Evolutionary conservation across 2,329 filamentous ascomycete species (phyloP), one percentile per base, ranked within the genome.

Genomic region (Sporothrix curviconia): DNA sequence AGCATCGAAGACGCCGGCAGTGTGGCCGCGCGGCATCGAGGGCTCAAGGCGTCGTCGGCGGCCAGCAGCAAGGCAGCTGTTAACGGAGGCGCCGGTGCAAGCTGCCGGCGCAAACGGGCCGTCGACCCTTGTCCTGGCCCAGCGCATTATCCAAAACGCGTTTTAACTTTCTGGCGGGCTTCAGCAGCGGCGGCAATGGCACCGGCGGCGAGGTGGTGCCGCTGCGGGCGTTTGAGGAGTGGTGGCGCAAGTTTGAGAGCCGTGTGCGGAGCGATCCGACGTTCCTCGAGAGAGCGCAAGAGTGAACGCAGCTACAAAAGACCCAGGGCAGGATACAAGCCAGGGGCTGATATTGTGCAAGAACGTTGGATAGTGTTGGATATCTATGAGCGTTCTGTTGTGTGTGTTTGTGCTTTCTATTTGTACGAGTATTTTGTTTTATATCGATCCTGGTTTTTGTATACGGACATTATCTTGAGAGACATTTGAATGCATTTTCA

Each of bases 241-340:
- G 95, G 94, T 99, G 95, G 94, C 81, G 79, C 60, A 97, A 96
- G 73, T 99, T 99, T 74, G 92, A 99, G 76, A 82, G 83, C 60
- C 86, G 85, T 68, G 81, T 99, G 39, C 86, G 92, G 65, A 80
- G 83, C 62, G 94, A 99, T 74, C 92, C 94, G 0, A 82, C 83
- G 7, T 99, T 99, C 69, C 75, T 99, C 64, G 92, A 97, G 72
- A 47, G 52, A 39, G 9, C 12, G 32, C 32, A 47, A 43, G 19
- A 34, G 4, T 22, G 32, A 19, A 43, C n/a, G n/a, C n/a, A n/a
- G n/a, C n/a, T n/a, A n/a, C n/a, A n/a, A n/a, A n/a, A n/a, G n/a
- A n/a, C n/a, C n/a, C n/a, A n/a, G n/a, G n/a, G n/a, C n/a, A n/a
- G n/a, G n/a, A n/a, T n/a, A n/a, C n/a, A n/a, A n/a, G n/a, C n/a